Conservation (phyloP, 2,329 filamentous ascomycete species). For the Penicillium sp. region DNA sequence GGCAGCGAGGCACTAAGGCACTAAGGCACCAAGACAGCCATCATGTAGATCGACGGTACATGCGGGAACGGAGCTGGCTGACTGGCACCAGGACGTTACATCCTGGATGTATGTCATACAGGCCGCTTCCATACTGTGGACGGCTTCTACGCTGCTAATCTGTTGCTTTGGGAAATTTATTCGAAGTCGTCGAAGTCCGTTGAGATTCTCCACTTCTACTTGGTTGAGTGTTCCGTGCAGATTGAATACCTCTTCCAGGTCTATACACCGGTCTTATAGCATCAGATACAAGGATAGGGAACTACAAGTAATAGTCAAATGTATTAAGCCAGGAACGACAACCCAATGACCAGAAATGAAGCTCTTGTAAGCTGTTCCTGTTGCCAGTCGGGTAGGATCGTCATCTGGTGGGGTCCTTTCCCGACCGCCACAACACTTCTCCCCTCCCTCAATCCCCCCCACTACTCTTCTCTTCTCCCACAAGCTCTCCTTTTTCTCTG, state of each 20-base stretch:
- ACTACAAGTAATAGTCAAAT: neutral
- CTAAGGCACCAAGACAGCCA: neutral
- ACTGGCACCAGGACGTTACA: neutral
- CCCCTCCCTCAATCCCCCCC: slow-evolving; percentile 5
- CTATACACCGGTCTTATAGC: neutral
- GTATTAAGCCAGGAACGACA: neutral
- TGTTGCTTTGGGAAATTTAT: neutral
- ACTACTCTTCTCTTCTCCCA: slow-evolving; percentile 5
- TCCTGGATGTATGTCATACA: slow-evolving; percentile 5
- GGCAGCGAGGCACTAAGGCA: no score
- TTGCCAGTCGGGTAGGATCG: slow-evolving; percentile 11
- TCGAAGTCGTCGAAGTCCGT: neutral
- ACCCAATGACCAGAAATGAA: neutral
- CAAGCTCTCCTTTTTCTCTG: slow-evolving; percentile 11
- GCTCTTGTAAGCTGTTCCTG: neutral
- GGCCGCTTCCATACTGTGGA: neutral
- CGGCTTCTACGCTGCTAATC: neutral
- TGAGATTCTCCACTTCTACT: neutral
- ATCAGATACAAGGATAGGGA: neutral
- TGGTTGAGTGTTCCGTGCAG: neutral
- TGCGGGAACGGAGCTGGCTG: neutral
- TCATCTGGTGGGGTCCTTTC: slow-evolving; percentile 14
- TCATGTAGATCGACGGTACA: slow-evolving; percentile 6
- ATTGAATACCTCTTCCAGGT: neutral
- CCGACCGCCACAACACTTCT: slow-evolving; percentile 11